Conservation (phyloP, 768 basidiomycete species). For the Lactarius hatsudake region DNA sequence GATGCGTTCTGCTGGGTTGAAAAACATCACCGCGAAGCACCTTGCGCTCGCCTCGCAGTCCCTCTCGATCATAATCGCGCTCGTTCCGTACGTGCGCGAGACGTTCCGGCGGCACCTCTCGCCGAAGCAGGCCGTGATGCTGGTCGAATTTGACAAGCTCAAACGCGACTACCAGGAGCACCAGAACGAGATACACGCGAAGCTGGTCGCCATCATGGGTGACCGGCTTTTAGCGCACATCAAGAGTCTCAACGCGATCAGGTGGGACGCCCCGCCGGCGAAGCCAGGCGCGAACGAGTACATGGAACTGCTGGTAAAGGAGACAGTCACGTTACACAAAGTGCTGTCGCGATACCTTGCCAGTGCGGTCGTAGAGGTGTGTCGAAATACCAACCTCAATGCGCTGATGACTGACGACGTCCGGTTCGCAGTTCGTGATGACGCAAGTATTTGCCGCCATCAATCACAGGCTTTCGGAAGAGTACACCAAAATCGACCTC, state of each 20-base stretch:
- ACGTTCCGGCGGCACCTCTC: slow-evolving; percentile 91
- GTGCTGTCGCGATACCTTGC: slow-evolving; percentile 90
- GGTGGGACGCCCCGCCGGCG: slow-evolving; percentile 69
- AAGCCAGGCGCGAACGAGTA: slow-evolving; percentile 77
- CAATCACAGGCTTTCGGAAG: slow-evolving; percentile 85
- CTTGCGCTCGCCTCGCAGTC: slow-evolving; percentile 95
- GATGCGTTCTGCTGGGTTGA: slow-evolving; percentile 97
- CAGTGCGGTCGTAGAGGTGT: slow-evolving; percentile 75
- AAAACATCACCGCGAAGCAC: slow-evolving; percentile 98
- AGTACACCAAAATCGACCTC: slow-evolving; percentile 78
- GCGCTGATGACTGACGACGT: slow-evolving; percentile 11
- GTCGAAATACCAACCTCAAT: slow-evolving; percentile 28
- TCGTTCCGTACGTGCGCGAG: slow-evolving; percentile 95
- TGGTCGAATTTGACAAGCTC: slow-evolving; percentile 97
- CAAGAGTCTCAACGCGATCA: slow-evolving; percentile 70
- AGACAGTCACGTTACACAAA: slow-evolving; percentile 93
- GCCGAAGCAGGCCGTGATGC: slow-evolving; percentile 93
- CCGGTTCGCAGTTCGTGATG: slow-evolving; percentile 74
- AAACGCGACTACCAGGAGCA: slow-evolving; percentile 99
- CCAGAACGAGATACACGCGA: slow-evolving; percentile 97
- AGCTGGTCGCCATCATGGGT: slow-evolving; percentile 97
- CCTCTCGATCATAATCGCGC: slow-evolving; percentile 87
- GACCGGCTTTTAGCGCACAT: slow-evolving; percentile 87
- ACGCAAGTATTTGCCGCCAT: slow-evolving; percentile 92
- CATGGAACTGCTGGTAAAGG: slow-evolving; percentile 90